Base-by-base conservation (phyloP, 176 grass and related monocot species). In the Miscanthus lutarioriparius region DNA sequence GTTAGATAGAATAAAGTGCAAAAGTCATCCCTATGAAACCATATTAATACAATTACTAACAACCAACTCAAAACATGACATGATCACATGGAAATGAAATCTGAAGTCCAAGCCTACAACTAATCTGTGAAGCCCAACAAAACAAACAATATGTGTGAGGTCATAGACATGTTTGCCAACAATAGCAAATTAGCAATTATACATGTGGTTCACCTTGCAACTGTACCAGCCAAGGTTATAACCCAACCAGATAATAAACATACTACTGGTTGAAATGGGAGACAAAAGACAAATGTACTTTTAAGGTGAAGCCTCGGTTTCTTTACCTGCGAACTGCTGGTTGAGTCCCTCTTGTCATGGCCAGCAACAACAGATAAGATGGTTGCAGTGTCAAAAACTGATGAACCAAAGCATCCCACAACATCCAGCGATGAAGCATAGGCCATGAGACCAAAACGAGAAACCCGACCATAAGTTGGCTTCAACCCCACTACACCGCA, bases 371-470 rank as follows among this genome's bases (percentile, higher is more conserved):
- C 89, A 85, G 91, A 91, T 65, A 95, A 72, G 45, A 95, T 53
- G 69, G 92, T 90, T 26, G 92, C 92, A 27, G 96, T 67, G 73
- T 98, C 96, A 77, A 80, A 17, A 65, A 95, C 91, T 16, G 92
- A 95, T 7, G 91, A 88, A 68, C 96, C 89, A 87, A 95, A 89
- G 72, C 93, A 89, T 49, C 96, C 96, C 70, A 98, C 89, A 25
- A 95, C 96, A 85, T 95, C 96, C 40, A 98, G 70, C 6, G 96
- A 98, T 41, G 96, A 98, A 43, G 96, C 96, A 83, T 95, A 98
- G 44, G 96, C 89, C 96, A 98, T 95, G 37, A 98, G 92, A 74
- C 96, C 96, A 27, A 88, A 98, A 67, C 96, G 90, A 73, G 96
- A 98, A 41, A 98, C 89, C 44, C 91, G 92, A 10, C 96, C 96